Base-by-base conservation (phyloP, 495 filamentous ascomycete genomes). In the Rhizodiscina lignyota region DNA sequence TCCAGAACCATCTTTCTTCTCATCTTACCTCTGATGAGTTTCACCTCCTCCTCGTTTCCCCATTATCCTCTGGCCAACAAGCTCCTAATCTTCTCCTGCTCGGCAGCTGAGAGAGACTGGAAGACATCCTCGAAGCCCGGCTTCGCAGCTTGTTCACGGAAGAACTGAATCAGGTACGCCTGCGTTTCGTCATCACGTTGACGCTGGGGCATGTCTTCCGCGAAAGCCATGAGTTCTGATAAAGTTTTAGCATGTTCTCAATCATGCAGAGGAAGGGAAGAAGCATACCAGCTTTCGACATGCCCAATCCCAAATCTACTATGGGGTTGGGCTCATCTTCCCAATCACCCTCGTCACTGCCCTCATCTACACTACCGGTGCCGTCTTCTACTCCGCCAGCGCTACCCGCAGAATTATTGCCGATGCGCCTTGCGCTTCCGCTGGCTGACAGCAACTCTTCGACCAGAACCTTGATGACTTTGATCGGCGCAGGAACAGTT, bases 401-500 rank as follows among this genome's bases (percentile, higher is more conserved):
- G n/a, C n/a, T n/a, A n/a, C n/a, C n/a, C n/a, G n/a, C n/a, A n/a
- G n/a, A n/a, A n/a, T n/a, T n/a, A n/a, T n/a, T n/a, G n/a, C n/a
- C n/a, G n/a, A n/a, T n/a, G n/a, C n/a, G n/a, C n/a, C n/a, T n/a
- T n/a, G n/a, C n/a, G n/a, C n/a, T n/a, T 21, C 51, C 52, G 18
- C 41, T 38, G 12, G 78, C 75, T 3, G 78, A 75, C 16, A 62
- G 62, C 18, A 97, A 68, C 55, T 97, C 89, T 50, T 92, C 79
- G 33, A 94, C 74, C 0, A 97, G 69, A 5, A 97, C 79, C 61
- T 97, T 97, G 56, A 94, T 59, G 49, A 97, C 94, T 60, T 97
- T 97, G 49, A 97, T 62, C 2, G 81, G 74, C 0, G 84, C 84
- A 0, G 84, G 66, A 31, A 96, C 75, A 38, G 77, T 73, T n/a